These are phyloP conservation scores for Corinectria fuckeliana DNA, from an alignment of 2,329 filamentous ascomycete genomes.

Conservation along the genomic window DNA sequence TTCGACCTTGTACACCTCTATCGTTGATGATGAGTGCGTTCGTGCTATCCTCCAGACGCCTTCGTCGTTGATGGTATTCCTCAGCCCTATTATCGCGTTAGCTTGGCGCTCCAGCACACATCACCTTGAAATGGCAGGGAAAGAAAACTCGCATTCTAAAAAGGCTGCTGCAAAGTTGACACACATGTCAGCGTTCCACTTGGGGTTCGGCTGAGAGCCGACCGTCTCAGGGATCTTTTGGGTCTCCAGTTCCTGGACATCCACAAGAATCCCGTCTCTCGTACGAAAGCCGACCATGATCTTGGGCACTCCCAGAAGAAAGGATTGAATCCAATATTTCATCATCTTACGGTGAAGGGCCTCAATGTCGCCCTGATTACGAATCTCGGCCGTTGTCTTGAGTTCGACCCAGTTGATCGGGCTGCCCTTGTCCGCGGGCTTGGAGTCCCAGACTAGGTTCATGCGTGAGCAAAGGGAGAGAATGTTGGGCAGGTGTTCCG, in stretches of 20 bases:
- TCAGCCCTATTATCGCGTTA: slow-evolving; percentile 59
- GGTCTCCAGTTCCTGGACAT: slow-evolving; percentile 81
- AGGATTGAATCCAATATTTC: slow-evolving; percentile 97
- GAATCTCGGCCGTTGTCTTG: slow-evolving; percentile 83
- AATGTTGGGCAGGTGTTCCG: neutral
- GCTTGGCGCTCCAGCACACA: neutral
- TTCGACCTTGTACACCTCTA: slow-evolving; percentile 78
- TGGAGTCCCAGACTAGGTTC: slow-evolving; percentile 78
- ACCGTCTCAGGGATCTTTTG: slow-evolving; percentile 79
- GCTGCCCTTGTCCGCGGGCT: slow-evolving; percentile 68
- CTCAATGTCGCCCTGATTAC: slow-evolving; percentile 69
- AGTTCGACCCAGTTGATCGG: slow-evolving; percentile 93
- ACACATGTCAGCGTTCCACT: slow-evolving; percentile 92
- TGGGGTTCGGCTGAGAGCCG: slow-evolving; percentile 66
- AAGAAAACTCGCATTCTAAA: slow-evolving; percentile 69
- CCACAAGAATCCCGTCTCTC: slow-evolving; percentile 71
- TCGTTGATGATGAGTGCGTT: slow-evolving; percentile 63
- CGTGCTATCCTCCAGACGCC: slow-evolving; percentile 85
- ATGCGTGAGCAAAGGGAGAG: slow-evolving; percentile 5
- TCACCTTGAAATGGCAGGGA: neutral
- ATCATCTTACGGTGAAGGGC: slow-evolving; percentile 89
- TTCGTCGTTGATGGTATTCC: slow-evolving; percentile 67
- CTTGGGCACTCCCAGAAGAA: slow-evolving; percentile 88
- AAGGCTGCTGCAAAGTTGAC: slow-evolving; percentile 88
- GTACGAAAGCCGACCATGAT: slow-evolving; percentile 90